Conservation (phyloP, 306 rosid species). For the Casuarina glauca region DNA sequence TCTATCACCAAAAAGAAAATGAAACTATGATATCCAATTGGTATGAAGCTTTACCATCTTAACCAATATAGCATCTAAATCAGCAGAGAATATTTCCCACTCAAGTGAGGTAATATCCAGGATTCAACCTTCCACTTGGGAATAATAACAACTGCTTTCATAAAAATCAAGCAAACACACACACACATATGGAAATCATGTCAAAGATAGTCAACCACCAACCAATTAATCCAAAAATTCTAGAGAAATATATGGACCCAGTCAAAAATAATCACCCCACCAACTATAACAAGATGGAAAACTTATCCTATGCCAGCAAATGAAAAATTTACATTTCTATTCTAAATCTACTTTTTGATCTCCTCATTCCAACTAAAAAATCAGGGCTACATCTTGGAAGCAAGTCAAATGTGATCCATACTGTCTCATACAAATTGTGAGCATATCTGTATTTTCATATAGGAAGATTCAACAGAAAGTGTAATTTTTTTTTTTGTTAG, state of each 20-base stretch:
- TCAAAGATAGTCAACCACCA: no score
- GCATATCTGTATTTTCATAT: background rate
- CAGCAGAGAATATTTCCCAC: background rate
- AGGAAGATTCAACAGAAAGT: background rate
- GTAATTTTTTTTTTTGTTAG: background rate
- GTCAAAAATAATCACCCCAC: background rate
- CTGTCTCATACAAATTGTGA: background rate
- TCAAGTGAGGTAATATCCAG: background rate
- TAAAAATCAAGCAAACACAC: background rate
- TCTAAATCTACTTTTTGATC: background rate
- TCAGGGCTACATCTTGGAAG: background rate
- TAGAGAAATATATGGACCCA: background rate
- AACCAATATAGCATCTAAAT: background rate
- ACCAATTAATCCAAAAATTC: no score
- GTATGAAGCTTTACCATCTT: background rate
- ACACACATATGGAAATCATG: no score
- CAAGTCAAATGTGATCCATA: background rate
- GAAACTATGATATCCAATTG: background rate
- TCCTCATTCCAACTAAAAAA: background rate
- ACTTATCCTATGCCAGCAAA: background rate
- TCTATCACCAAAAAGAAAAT: background rate
- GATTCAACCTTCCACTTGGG: background rate
- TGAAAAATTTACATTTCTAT: background rate
- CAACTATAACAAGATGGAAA: background rate
- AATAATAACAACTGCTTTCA: background rate